A percentile compares a stretch with the other conserved stretches of the same genome.
Conservation (phyloP, 1,284 basidiomycete species). For the Neonothopanus nambi region DNA sequence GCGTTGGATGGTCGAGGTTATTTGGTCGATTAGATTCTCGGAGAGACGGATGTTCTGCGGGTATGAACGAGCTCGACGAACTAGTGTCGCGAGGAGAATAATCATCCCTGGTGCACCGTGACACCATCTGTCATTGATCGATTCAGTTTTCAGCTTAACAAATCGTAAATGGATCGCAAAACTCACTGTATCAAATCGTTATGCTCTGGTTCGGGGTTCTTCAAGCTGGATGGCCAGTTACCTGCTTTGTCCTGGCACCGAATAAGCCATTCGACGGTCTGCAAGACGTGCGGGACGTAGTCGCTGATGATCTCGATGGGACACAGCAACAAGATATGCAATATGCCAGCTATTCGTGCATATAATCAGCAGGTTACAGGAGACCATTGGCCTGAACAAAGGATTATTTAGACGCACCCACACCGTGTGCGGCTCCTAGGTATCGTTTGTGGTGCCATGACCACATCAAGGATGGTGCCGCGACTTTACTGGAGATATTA, state of each 20-base stretch:
- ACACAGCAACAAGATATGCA: constrained; percentile 48
- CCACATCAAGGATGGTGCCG: constrained; percentile 52
- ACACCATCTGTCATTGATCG: constrained; percentile 48
- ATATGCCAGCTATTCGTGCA: constrained; percentile 43
- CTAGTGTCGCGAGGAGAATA: constrained; percentile 44
- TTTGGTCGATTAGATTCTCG: constrained; percentile 9
- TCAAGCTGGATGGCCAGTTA: constrained; percentile 49
- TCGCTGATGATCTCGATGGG: constrained; percentile 37
- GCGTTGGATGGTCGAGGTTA: constrained; percentile 34
- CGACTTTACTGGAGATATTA: constrained; percentile 21
- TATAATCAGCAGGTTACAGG: background rate
- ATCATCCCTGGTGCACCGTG: constrained; percentile 55
- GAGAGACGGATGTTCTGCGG: constrained; percentile 20
- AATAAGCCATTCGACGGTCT: constrained; percentile 48
- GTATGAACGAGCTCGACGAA: constrained; percentile 27
- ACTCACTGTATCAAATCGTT: constrained; percentile 50
- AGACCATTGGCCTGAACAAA: background rate
- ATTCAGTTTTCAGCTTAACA: background rate
- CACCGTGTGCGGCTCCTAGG: constrained; percentile 55
- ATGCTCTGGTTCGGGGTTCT: constrained; percentile 19
- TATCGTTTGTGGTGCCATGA: constrained; percentile 55
- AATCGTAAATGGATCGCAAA: background rate
- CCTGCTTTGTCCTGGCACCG: constrained; percentile 44
- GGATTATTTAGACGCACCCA: constrained; percentile 37
- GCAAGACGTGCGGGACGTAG: constrained; percentile 40